Evolutionary conservation across 768 basidiomycete genomes (phyloP).

Genomic region (Psilocybe cubensis): DNA sequence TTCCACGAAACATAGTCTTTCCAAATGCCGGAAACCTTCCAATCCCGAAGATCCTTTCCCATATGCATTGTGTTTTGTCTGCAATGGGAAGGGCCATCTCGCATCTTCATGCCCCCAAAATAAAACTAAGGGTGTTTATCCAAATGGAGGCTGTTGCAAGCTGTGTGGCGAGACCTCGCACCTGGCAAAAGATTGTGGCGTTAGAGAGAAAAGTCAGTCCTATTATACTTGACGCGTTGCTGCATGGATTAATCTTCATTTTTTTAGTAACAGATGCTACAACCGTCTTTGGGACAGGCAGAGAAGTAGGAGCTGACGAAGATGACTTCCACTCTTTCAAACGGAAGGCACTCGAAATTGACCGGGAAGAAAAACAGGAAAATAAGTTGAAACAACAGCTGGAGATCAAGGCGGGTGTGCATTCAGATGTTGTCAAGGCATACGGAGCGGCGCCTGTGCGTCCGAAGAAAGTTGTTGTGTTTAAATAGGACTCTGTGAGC

Average conservation of each 20-base stretch:
- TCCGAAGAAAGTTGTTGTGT: conserved; percentile 41
- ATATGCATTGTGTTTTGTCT: conserved; percentile 92
- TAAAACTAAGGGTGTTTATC: conserved; percentile 80
- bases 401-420: conserved; percentile 46
- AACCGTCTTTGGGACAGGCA: conserved; percentile 46
- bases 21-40: conserved; percentile 70
- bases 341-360: conserved; percentile 61
- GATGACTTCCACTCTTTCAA: conserved; percentile 91
- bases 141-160: conserved; percentile 90
- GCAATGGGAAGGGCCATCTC: conserved; percentile 82
- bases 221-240: background rate
- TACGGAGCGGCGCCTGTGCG: conserved; percentile 30
- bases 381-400: conserved; percentile 43
- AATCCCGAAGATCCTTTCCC: conserved; percentile 74
- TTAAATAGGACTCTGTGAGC: conserved; percentile 11
- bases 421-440: conserved; percentile 42
- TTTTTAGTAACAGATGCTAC: conserved; percentile 35
- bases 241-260: conserved; percentile 3
- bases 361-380: conserved; percentile 57
- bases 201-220: conserved; percentile 58
- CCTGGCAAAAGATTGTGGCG: conserved; percentile 80
- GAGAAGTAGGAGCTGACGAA: conserved; percentile 83
- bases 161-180: conserved; percentile 86
- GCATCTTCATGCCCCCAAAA: conserved; percentile 85
- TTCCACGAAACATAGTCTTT: conserved; percentile 75